Percentiles rank a stretch among this genome's conserved stretches.
phyloP scores from a whole-genome alignment of 345 rosid species.

The Gossypium herbaceum region DNA sequence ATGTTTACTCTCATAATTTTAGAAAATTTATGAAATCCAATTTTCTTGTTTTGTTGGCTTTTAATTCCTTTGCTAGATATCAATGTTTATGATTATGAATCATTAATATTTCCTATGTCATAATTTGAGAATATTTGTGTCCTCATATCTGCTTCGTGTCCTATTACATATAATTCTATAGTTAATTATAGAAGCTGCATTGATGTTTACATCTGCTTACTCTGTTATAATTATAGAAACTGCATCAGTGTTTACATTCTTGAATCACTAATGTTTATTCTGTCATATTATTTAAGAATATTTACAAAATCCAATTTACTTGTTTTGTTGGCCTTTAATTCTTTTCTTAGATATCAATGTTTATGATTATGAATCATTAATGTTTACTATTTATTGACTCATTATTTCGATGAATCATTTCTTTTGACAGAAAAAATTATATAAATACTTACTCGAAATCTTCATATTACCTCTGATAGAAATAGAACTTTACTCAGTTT shows the following conservation, averaged over 20 bases:
- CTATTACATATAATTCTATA: not conserved
- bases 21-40: too few species aligned
- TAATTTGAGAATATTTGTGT: not conserved
- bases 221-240: too few species aligned
- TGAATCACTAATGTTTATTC: too few species aligned
- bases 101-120: not conserved
- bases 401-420: too few species aligned
- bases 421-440: too few species aligned
- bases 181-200: not conserved
- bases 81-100: not conserved
- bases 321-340: not conserved
- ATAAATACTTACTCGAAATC: too few species aligned
- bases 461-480: too few species aligned
- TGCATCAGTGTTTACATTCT: not conserved
- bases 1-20: too few species aligned
- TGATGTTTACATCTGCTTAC: too few species aligned
- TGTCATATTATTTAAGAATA: too few species aligned
- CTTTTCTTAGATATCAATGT: not conserved
- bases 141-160: not conserved
- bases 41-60: not conserved
- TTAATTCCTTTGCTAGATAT: not conserved
- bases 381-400: not conserved
- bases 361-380: not conserved
- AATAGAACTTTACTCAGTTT: too few species aligned
- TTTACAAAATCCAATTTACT: too few species aligned